Base-by-base conservation (phyloP, 2,329 filamentous ascomycete genomes). In the Aspergillus tubingensis region DNA sequence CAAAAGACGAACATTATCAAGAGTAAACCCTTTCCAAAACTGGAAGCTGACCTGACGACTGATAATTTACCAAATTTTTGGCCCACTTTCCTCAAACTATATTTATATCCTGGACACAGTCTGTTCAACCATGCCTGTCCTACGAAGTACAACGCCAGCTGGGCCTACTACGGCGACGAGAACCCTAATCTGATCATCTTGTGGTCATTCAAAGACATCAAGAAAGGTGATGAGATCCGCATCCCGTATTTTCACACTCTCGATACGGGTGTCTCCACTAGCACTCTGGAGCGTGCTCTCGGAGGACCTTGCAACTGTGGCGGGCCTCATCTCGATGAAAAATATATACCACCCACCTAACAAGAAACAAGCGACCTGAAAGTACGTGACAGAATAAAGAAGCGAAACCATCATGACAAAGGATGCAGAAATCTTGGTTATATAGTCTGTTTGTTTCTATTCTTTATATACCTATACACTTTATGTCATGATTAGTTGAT, bases 121-220 rank as follows among this genome's bases (percentile, higher is more conserved):
- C 62, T 76, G 61, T 76, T 76, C 65, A 74, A 74, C 36, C 69
- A 72, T 58, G 63, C 60, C 7, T 73, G 68, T 30, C 48, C 23
- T 0, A 27, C 48, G 4, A 30, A 51, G 5, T 27, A 67, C 27
- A 75, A 76, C 41, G 74, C 72, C 10, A 59, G 54, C 11, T 76
- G 72, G 71, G 68, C 66, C 32, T 76, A 68, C 50, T 69, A 74
- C 49, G 27, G 27, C 10, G 48, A 50, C 2, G 19, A 57, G 15
- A 61, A 74, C 21, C 70, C 67, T 3, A 74, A 74, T 52, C 69
- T 72, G 2, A 54, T 76, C 8, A 51, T 74, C 10, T 56, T 76
- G 30, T 73, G 68, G 66, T 70, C 74, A 3, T 59, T 43, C 6
- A 59, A 60, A 8, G 43, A 63, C 17, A 74, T 76, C 25, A 43